Base-by-base conservation (phyloP, 257 asterid genomes). In the Handroanthus guayacan region DNA sequence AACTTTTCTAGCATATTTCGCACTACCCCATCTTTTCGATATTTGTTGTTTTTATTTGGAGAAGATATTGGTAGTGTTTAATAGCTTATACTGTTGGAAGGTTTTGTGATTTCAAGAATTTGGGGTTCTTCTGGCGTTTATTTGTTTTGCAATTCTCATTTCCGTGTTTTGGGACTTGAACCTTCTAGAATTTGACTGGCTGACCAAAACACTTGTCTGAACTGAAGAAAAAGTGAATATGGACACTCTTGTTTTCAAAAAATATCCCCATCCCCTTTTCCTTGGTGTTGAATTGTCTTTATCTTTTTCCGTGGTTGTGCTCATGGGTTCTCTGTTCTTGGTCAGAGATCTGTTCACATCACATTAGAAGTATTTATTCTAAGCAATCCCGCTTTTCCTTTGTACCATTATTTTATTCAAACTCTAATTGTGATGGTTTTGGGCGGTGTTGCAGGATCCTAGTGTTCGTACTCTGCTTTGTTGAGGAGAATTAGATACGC, bases 141-240 rank as follows among this genome's bases (percentile, higher is more conserved):
- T 66, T 76, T 57, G 55, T 65, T 79, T 65, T 67, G 43, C n/a
- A 5, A 64, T 69, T 75, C 64, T 62, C 5, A 1, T 71, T 77
- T 81, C 25, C 52, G 68, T 14, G 31, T 62, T 54, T 79, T 9
- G 79, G 78, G 75, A 79, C 74, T 82, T 81, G 87, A 77, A 72
- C 89, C 79, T 88, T 88, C 87, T 90, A 83, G 91, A 92, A 82
- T 85, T 82, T 78, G 64, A 77, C 79, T 74, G 48, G 78, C 85
- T 86, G 93, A 79, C 86, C 69, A 68, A 77, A 25, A 75, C 64
- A 17, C 45, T 43, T 54, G 62, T 58, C 43, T 57, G 78, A 60
- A 78, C 43, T 57, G 78, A 60, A 78, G 76, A 47, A 75, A 84
- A 84, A 73, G 55, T 75, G 74, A 63, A 57, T 73, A 86, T 85